Percentiles rank a stretch among this genome's conserved stretches.
These are phyloP conservation scores for Colletotrichum cordylinicola DNA, from an alignment of 2,329 filamentous ascomycete species.

Conservation along the genomic window DNA sequence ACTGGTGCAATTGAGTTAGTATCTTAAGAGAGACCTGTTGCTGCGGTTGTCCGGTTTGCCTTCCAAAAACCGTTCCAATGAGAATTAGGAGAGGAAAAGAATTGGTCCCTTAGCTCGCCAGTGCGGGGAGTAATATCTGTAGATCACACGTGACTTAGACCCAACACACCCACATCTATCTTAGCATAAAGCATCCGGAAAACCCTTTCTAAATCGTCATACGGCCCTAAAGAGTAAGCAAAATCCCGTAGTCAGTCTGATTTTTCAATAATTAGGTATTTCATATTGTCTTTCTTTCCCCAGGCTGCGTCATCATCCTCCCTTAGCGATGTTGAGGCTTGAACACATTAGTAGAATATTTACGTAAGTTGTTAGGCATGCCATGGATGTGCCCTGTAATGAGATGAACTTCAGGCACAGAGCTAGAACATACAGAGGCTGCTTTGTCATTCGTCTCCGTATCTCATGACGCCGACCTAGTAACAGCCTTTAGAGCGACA, in stretches of 20 bases:
- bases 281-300: background rate
- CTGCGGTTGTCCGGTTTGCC: background rate
- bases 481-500: background rate
- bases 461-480: background rate
- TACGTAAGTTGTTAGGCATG: background rate
- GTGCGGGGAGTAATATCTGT: background rate
- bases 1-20: background rate
- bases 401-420: background rate
- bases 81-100: background rate
- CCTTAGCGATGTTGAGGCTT: background rate
- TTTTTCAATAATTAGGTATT: background rate
- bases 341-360: background rate
- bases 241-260: background rate
- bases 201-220: background rate
- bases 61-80: background rate
- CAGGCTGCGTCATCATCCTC: background rate
- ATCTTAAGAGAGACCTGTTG: accelerated
- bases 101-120: background rate
- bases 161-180: background rate
- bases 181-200: background rate
- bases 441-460: background rate
- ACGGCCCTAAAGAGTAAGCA: no score
- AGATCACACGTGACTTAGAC: background rate
- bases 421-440: background rate
- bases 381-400: background rate